Evolutionary conservation across 2,329 filamentous ascomycete genomes (phyloP).

Genomic region (Hymenoscyphus fructigenus): DNA sequence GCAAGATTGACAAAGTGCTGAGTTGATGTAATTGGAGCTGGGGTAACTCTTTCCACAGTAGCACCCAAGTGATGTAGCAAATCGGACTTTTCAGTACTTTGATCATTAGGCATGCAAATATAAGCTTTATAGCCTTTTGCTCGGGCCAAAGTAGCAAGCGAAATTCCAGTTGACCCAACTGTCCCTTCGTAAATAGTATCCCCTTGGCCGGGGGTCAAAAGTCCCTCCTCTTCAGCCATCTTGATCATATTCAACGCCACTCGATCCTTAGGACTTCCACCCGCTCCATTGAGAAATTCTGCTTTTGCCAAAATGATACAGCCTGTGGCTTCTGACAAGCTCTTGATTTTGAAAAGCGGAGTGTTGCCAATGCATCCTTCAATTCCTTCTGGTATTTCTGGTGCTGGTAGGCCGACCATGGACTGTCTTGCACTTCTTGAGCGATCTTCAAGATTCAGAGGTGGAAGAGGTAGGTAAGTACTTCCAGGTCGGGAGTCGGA

Average conservation of each 20-base stretch:
- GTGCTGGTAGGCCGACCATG: conserved; percentile 21
- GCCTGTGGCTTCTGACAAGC: conserved; percentile 81
- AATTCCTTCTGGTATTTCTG: conserved; percentile 69
- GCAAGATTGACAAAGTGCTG: conserved; percentile 95
- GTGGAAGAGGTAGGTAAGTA: conserved; percentile 32
- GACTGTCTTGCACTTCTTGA: conserved; percentile 42
- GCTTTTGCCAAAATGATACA: conserved; percentile 91
- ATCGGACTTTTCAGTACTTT: conserved; percentile 83
- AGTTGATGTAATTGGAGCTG: conserved; percentile 90
- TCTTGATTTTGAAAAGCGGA: conserved; percentile 81
- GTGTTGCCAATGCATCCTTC: conserved; percentile 93
- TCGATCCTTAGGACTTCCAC: conserved; percentile 90
- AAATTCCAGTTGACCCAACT: conserved; percentile 94
- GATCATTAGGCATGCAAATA: conserved; percentile 97
- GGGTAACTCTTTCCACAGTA: conserved; percentile 84
- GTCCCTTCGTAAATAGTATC: conserved; percentile 98
- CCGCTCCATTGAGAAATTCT: conserved; percentile 94
- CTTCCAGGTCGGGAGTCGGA: conserved; percentile 31
- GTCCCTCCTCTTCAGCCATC: conserved; percentile 73
- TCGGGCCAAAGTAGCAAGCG: conserved; percentile 82
- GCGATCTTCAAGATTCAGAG: conserved; percentile 56
- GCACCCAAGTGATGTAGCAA: conserved; percentile 88
- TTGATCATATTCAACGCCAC: conserved; percentile 90
- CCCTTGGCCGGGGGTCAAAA: conserved; percentile 75
- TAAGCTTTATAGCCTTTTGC: conserved; percentile 88